Evolutionary conservation across 2,329 filamentous ascomycete genomes (phyloP), one percentile per base, ranked within the genome.

Genomic region (Venturia effusa): DNA sequence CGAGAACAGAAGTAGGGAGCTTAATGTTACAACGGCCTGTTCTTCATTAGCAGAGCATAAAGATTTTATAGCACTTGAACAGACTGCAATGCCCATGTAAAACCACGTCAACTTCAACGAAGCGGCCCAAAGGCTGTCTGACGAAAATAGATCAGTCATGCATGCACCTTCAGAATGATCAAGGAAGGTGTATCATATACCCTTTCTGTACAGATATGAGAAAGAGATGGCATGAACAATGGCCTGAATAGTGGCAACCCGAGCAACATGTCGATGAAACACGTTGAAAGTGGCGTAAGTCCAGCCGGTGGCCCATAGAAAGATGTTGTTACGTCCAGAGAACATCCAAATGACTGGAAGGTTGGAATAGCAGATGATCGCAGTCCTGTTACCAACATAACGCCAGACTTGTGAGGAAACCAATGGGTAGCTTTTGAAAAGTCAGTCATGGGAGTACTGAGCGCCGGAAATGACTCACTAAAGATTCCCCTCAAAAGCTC

Each of bases 221-320:
- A 91, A 97, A 55, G 84, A 84, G 45, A 84, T 70, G 1, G 86
- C 86, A 75, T 95, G 90, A 17, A 88, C 80, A 59, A 91, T 69
- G 19, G 82, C 77, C 73, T 93, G 86, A 1, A 87, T 64, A 27
- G 90, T 83, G 43, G 88, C 83, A 55, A 92, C 84, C 30, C 90
- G 84, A 34, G 90, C 90, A 67, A 90, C 83, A 89, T 90, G 94
- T 67, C 90, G 84, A 74, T 95, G 90, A 61, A 94, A 79, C 8
- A 94, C 85, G 74, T 97, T 97, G 81, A 95, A 97, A 0, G 92
- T 96, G 74, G 97, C 93, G 77, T 97, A 99, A 13, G 83, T 84
- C 86, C 87, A 89, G 0, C 86, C 86, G 0, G 87, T 89, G 0
- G 85, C 70, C 84, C 84, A 87, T 63, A 88, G 75, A 19, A 88